Base-by-base conservation (phyloP, 78 protist species). In the Polysphondylium violaceum region DNA sequence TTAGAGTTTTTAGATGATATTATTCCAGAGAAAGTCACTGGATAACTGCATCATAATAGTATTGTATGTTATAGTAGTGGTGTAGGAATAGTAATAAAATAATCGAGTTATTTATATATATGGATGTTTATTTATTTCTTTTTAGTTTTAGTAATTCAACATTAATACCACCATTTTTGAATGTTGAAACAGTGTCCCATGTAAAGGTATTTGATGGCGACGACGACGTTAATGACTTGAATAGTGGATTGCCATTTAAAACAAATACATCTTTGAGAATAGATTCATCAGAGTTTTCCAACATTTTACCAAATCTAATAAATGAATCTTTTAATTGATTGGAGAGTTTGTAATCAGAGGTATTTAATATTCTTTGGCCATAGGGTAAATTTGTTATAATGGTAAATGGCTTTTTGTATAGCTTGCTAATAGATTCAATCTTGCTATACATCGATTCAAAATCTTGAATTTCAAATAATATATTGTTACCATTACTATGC, bases 341-440 rank as follows among this genome's bases (percentile, higher is more conserved):
- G 67, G 55, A 58, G 7, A 68, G 25, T 21, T 21, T 29, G 27
- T 64, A 9, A 36, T 64, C 38, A 36, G 38, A 64, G 38, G 25
- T 50, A 25, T 40, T 8, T 43, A 83, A 31, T 17, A 83, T 29
- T 69, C 90, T 83, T 27, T 27, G 6, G 14, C 90, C 90, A 43
- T 83, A 83, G 40, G 90, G 90, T 29, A 83, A 25, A 43, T 83
- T 83, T 25, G 79, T 83, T 4, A 83, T 41, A 12, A 83, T 83
- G 5, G 76, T 83, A 38, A 74, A 55, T 36, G 65, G 67, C 23
- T 51, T 74, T 2, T 47, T 16, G 27, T 29, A 73, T 53, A 0
- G 6, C 4, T 53, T 55, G 3, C 14, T 8, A 9, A 33, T 44
- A 31, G 27, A 51, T 56, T 56, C 29, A 60, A 74, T 61, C 27